Evolutionary conservation across 306 rosid species (phyloP), one percentile per base, ranked within the genome.

Genomic region (Cercis canadensis): DNA sequence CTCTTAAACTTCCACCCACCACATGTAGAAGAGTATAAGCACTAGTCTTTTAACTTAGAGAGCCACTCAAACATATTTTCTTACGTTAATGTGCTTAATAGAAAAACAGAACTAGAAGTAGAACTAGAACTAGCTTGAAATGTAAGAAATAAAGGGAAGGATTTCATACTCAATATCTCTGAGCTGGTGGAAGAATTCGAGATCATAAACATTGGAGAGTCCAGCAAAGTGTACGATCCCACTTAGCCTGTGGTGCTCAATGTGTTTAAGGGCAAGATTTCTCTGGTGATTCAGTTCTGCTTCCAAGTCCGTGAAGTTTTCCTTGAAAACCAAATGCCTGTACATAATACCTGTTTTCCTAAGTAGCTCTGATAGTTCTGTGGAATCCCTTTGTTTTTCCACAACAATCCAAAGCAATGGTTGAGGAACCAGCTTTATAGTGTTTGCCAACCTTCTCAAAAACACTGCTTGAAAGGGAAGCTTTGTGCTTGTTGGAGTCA

Each of bases 151-250:
- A 18, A 39, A 4, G 32, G 45, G 47, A 53, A 40, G 2, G 72
- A 57, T 33, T 31, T 5, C 88, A 55, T 91, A 94, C 98, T 90
- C 90, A 36, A 90, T 89, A 67, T 89, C 85, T 69, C 97, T 81
- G 80, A 94, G 96, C 54, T 89, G 91, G 32, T 89, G 70, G 78
- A 94, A 94, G 87, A 94, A 94, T 54, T 65, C 84, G 56, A 94
- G 96, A 80, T 90, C 97, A 63, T 94, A 91, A 16, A 86, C 90
- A 71, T 90, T 94, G 55, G 90, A 84, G 46, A 89, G 91, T 13
- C 89, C 97, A 16, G 98, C 98, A 75, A 94, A 90, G 65, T 94
- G 98, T 8, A 94, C 96, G 17, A 94, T 94, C 75, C 98, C 97
- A 40, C 84, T 83, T 3, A 94, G 88, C 73, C 83, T 83, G 53